Evolutionary conservation across 2,329 filamentous ascomycete species (phyloP).

Genomic region (Colletotrichum spaethianum): DNA sequence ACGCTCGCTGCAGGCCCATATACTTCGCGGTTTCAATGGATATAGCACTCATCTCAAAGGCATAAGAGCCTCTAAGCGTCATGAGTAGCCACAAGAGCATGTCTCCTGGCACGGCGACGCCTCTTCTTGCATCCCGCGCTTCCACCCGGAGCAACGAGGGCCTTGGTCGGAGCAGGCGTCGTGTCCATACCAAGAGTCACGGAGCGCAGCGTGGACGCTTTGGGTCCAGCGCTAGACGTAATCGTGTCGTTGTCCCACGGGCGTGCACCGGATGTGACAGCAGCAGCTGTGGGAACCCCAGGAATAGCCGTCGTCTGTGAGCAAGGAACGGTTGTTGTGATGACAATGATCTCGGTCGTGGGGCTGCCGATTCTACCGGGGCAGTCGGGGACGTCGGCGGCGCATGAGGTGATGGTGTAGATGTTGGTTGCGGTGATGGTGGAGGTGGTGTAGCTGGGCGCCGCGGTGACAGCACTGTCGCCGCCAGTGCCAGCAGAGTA

Average conservation of each 20-base stretch:
- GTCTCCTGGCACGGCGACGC: background rate
- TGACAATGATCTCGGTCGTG: constrained; percentile 54
- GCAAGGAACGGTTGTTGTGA: constrained; percentile 56
- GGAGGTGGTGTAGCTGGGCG: constrained; percentile 29
- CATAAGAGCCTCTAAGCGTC: background rate
- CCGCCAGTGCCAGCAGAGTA: background rate
- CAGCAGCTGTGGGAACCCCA: background rate
- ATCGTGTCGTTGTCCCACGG: background rate
- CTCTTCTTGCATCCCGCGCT: background rate
- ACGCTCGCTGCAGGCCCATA: background rate
- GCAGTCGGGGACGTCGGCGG: constrained; percentile 34
- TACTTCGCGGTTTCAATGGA: no score
- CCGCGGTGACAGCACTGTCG: background rate
- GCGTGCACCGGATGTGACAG: background rate
- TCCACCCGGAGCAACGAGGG: no score
- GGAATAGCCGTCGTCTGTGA: background rate
- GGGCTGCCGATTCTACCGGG: constrained; percentile 29
- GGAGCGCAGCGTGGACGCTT: background rate
- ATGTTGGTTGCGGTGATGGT: constrained; percentile 40
- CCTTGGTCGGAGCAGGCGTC: background rate
- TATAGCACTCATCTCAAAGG: no score
- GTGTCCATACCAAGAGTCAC: background rate
- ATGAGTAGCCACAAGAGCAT: background rate
- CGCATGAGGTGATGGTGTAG: constrained; percentile 40
- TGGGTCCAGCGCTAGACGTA: background rate